phyloP scores from a whole-genome alignment of 495 filamentous ascomycete species.

The Talaromyces nanjingensis region DNA sequence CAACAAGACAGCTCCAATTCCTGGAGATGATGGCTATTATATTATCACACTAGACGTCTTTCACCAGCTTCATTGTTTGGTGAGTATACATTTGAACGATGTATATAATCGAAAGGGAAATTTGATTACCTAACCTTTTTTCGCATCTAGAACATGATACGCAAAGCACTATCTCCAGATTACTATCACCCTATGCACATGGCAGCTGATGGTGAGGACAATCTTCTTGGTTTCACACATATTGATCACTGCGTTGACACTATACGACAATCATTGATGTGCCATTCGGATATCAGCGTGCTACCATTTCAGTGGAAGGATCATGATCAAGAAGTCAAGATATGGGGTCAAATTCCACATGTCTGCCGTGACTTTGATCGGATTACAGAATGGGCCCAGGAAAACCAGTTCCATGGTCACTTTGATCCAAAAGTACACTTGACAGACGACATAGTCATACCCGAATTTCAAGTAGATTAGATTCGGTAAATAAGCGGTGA shows the following conservation, averaged over 20 bases:
- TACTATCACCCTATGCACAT: not conserved
- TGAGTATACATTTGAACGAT: conserved; percentile 6
- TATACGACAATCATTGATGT: conserved; percentile 19
- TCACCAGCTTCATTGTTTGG: conserved; percentile 23
- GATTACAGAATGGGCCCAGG: conserved; percentile 16
- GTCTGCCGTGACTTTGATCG: conserved; percentile 16
- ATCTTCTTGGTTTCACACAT: conserved; percentile 7
- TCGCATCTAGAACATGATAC: too few species aligned
- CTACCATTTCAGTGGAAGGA: conserved; percentile 11
- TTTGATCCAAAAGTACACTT: too few species aligned
- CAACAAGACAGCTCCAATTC: conserved; percentile 13
- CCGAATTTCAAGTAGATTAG: too few species aligned
- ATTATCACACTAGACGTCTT: conserved; percentile 18
- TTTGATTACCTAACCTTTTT: too few species aligned
- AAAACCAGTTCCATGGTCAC: too few species aligned
- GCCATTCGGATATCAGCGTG: conserved; percentile 12
- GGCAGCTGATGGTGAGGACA: not conserved
- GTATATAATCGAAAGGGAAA: not conserved
- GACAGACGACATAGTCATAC: too few species aligned
- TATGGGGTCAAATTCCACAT: conserved; percentile 5
- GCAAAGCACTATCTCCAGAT: too few species aligned
- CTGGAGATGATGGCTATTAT: conserved; percentile 14
- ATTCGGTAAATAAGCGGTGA: too few species aligned
- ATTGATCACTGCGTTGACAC: conserved; percentile 21
- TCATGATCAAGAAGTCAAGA: not conserved